A percentile compares a stretch with the other conserved stretches of the same genome.
Conservation (phyloP, 23 red algal species). For the Agarophyton chilense region DNA sequence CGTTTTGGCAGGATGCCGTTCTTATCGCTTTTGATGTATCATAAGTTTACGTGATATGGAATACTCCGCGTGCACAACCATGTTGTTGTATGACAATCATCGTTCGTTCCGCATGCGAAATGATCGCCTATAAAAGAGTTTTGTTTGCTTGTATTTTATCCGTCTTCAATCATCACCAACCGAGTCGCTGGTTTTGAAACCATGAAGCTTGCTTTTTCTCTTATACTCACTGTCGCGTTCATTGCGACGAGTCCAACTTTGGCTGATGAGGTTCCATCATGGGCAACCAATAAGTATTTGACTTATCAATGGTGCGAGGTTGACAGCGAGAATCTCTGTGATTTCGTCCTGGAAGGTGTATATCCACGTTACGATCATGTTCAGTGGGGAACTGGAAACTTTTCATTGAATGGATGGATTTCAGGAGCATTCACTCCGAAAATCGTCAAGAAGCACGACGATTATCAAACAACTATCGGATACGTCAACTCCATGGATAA, state of each 20-base stretch:
- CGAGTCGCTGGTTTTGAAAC: not conserved
- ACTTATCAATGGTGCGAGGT: constrained; percentile 5
- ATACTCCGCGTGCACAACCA: no score
- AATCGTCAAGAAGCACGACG: not conserved
- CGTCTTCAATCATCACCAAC: no score
- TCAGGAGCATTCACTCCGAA: not conserved
- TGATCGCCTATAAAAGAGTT: no score
- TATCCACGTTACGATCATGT: not conserved
- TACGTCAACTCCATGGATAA: not conserved
- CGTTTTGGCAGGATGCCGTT: no score
- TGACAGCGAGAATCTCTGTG: not conserved
- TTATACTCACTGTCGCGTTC: not conserved
- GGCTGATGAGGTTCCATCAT: not conserved
- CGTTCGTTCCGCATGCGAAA: no score
- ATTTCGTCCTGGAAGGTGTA: not conserved
- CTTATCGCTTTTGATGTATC: no score
- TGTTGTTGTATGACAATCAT: no score
- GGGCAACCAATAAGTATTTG: not conserved
- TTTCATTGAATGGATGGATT: not conserved
- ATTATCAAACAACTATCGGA: not conserved
- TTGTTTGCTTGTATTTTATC: no score
- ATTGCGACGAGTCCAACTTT: not conserved
- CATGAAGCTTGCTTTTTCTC: not conserved
- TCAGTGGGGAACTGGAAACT: not conserved
- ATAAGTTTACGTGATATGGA: no score